Percentiles rank a stretch among this genome's conserved stretches.
phyloP scores from a whole-genome alignment of 2,329 filamentous ascomycete species.

The Calonectria pseudoturangicola region DNA sequence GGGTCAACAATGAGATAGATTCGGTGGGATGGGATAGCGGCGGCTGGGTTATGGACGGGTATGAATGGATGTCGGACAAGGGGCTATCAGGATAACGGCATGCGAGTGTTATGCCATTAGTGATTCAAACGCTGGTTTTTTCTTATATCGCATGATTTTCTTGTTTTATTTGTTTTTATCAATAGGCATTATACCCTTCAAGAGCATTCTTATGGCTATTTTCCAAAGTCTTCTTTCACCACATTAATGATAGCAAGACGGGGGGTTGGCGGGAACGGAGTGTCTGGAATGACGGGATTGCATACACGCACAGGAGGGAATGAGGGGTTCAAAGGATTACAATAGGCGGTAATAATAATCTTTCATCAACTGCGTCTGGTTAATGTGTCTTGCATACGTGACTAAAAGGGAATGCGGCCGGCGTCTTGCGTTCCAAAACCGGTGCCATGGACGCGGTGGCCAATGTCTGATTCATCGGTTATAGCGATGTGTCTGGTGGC shows the following conservation, averaged over 20 bases:
- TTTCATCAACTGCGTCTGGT: constrained; percentile 7
- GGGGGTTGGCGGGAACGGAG: constrained; percentile 10
- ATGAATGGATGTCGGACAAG: constrained; percentile 47
- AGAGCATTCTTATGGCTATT: constrained; percentile 52
- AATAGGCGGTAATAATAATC: constrained; percentile 34
- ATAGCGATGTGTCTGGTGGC: not conserved
- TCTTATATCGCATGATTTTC: constrained; percentile 42
- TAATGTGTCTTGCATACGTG: constrained; percentile 6
- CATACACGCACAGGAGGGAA: constrained; percentile 30
- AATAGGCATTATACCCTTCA: constrained; percentile 58
- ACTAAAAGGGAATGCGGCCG: constrained; percentile 16
- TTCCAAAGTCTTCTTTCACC: constrained; percentile 10
- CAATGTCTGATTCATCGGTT: not conserved
- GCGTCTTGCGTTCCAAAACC: constrained; percentile 3
- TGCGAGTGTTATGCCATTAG: constrained; percentile 37
- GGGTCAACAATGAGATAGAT: constrained; percentile 49
- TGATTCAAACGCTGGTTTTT: constrained; percentile 41
- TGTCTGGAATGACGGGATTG: constrained; percentile 19
- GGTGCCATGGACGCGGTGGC: not conserved
- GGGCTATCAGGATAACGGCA: constrained; percentile 37
- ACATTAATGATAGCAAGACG: not conserved
- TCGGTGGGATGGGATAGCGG: constrained; percentile 21
- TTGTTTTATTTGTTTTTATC: constrained; percentile 43
- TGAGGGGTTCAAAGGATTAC: not conserved
- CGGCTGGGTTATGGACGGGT: constrained; percentile 37